A percentile compares a stretch with the other conserved stretches of the same genome.
Evolutionary conservation across 1,284 basidiomycete species (phyloP).

Genomic region (Moesziomyces sp.): DNA sequence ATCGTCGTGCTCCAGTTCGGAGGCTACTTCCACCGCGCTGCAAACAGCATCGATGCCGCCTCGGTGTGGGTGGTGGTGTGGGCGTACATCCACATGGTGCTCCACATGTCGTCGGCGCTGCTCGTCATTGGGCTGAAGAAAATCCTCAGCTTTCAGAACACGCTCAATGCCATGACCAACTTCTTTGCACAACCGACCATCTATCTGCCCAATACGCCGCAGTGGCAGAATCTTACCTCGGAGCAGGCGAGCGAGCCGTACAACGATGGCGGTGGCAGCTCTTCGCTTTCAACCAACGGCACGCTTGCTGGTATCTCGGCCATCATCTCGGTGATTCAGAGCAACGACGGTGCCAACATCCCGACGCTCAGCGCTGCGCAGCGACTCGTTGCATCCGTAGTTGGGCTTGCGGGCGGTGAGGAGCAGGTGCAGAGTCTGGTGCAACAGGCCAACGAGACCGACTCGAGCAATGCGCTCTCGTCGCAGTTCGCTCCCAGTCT

Average conservation of each 20-base stretch:
- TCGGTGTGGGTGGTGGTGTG: slow-evolving; percentile 33
- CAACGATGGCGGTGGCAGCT: slow-evolving; percentile 5
- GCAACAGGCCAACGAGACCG: slow-evolving; percentile 7
- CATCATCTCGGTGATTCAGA: slow-evolving; percentile 36
- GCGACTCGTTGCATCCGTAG: slow-evolving; percentile 20
- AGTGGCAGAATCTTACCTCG: slow-evolving; percentile 14
- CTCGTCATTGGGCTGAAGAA: slow-evolving; percentile 43
- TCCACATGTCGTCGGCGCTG: slow-evolving; percentile 45
- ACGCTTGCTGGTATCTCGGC: slow-evolving; percentile 17
- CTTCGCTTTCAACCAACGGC: slow-evolving; percentile 17
- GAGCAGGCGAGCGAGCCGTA: slow-evolving; percentile 2
- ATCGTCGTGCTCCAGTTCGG: slow-evolving; percentile 43
- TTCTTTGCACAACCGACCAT: slow-evolving; percentile 12
- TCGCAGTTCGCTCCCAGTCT: slow-evolving; percentile 18
- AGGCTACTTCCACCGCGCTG: slow-evolving; percentile 41
- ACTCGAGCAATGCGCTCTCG: slow-evolving; percentile 14
- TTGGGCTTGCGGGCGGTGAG: slow-evolving; percentile 19
- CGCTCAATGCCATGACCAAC: slow-evolving; percentile 20
- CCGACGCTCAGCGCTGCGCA: slow-evolving; percentile 22
- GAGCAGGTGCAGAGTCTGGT: slow-evolving; percentile 5
- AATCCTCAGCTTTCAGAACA: slow-evolving; percentile 43
- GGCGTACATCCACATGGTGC: slow-evolving; percentile 39
- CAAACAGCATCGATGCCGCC: slow-evolving; percentile 17
- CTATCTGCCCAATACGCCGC: slow-evolving; percentile 23
- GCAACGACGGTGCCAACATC: slow-evolving; percentile 35